phyloP scores from a whole-genome alignment of 768 basidiomycete species.

The Phaeotremella fagi region DNA sequence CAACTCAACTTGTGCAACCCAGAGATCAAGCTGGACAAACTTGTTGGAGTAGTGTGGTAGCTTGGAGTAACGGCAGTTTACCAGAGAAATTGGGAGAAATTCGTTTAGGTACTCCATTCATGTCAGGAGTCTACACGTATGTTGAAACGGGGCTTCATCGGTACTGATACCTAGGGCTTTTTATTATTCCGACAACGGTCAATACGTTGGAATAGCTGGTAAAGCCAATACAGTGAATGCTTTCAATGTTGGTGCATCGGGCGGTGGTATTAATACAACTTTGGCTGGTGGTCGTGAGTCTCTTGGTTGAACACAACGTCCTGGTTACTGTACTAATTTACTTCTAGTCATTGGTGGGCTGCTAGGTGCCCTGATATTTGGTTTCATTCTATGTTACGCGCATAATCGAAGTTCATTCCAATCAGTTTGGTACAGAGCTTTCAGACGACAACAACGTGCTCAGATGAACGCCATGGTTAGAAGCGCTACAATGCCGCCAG shows the following conservation, averaged over 20 bases:
- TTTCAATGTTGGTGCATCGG: slow-evolving; percentile 10
- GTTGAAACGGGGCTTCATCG: background rate
- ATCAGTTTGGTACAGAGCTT: slow-evolving; percentile 39
- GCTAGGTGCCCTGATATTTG: slow-evolving; percentile 68
- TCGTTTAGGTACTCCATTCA: slow-evolving; percentile 44
- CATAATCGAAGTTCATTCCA: slow-evolving; percentile 44
- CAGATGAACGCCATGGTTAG: slow-evolving; percentile 33
- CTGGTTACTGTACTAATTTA: slow-evolving; percentile 24
- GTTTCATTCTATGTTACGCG: slow-evolving; percentile 66
- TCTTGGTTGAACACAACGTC: too few species aligned
- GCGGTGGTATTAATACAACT: slow-evolving; percentile 14
- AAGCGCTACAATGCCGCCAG: slow-evolving; percentile 31
- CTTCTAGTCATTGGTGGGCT: slow-evolving; percentile 67
- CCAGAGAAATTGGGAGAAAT: slow-evolving; percentile 36
- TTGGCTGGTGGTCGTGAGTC: slow-evolving; percentile 34
- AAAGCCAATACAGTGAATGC: slow-evolving; percentile 39
- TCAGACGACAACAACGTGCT: slow-evolving; percentile 34
- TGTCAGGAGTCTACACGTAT: slow-evolving; percentile 41
- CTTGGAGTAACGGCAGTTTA: slow-evolving; percentile 40
- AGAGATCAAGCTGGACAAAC: slow-evolving; percentile 12
- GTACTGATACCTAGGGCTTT: slow-evolving; percentile 13
- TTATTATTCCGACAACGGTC: slow-evolving; percentile 28
- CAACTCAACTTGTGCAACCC: slow-evolving; percentile 32
- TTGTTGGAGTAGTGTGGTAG: slow-evolving; percentile 39
- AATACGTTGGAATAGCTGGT: slow-evolving; percentile 43